Base-by-base conservation (phyloP, 768 basidiomycete species). In the Trametopsis cervina region DNA sequence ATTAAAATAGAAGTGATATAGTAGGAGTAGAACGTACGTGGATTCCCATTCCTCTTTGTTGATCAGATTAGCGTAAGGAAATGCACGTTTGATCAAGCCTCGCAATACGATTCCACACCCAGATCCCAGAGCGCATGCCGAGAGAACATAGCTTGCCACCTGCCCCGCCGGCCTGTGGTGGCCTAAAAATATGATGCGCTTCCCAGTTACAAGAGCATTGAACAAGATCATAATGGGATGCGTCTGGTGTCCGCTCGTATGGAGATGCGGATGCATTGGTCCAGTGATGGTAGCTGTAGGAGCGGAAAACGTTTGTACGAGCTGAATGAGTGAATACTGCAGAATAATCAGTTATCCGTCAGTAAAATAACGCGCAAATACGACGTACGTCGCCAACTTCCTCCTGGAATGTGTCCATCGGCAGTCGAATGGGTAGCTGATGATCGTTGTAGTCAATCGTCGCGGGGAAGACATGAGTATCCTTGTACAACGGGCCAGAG, bases 141-240 rank as follows among this genome's bases (percentile, higher is more conserved):
- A 87, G 12, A 98, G 74, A 4, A 99, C 96, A 62, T 89, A 90
- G 55, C 78, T 83, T 41, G 92, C 89, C 21, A 98, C 93, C 60
- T 87, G 80, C 11, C 89, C 86, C 0, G 95, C 94, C 27, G 93
- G 89, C 54, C 86, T 78, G 59, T 78, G 85, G 60, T 96, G 85
- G 0, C 94, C 93, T 46, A 98, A 69, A 68, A 98, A 97, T 54
- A 98, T 85, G 54, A 98, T 88, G n/a, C 94, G 85, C 58, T 97
- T 96, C 44, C 88, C 85, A 0, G 95, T 96, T 4, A 98, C 74
- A 50, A 99, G 77, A 2, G 94, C 96, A 64, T 99, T 99, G 72
- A 95, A 93, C 2, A 99, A 76, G 39, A 99, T 75, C 50, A 96
- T 94, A 58, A 99, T 83, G 2, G 96, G 93, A 59, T 93, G 94